These are phyloP conservation scores for Mucor indicus DNA, from an alignment of 371 early-diverging fungal species.

Conservation along the genomic window DNA sequence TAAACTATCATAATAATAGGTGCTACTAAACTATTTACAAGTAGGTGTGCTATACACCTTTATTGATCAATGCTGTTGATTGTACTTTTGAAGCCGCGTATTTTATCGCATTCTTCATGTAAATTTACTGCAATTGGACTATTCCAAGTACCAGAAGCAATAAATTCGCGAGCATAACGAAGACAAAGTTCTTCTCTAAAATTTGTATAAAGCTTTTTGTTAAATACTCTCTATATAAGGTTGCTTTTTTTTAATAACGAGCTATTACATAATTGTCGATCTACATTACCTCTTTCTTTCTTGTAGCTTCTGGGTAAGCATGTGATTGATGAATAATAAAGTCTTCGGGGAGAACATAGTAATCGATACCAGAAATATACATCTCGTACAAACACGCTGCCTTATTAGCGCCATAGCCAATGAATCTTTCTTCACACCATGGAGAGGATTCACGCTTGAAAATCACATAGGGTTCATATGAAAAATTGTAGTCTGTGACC, in stretches of 20 bases:
- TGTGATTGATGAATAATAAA: slow-evolving; percentile 68
- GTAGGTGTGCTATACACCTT: no score
- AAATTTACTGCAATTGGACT: slow-evolving; percentile 49
- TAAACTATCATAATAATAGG: no score
- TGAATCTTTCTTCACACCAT: slow-evolving; percentile 74
- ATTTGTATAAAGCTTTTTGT: slow-evolving; percentile 56
- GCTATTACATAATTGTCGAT: no score
- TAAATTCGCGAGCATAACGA: slow-evolving; percentile 57
- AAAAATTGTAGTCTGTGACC: slow-evolving; percentile 56
- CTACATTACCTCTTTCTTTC: slow-evolving; percentile 64
- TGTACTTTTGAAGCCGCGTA: slow-evolving; percentile 38
- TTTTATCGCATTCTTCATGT: slow-evolving; percentile 47
- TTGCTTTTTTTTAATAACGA: no score
- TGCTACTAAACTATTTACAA: no score
- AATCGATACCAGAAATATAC: slow-evolving; percentile 63
- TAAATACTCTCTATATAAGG: slow-evolving; percentile 57
- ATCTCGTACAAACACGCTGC: slow-evolving; percentile 74
- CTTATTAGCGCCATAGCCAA: slow-evolving; percentile 74
- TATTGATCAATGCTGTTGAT: slow-evolving; percentile 7
- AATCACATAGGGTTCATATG: slow-evolving; percentile 69
- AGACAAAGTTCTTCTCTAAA: slow-evolving; percentile 67
- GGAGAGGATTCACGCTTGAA: slow-evolving; percentile 56
- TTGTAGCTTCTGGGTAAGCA: slow-evolving; percentile 56
- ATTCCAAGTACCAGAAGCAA: slow-evolving; percentile 47
- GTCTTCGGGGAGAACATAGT: slow-evolving; percentile 63